Percentiles rank a stretch among this genome's conserved stretches.
These are phyloP conservation scores for Phaeosphaeriaceae sp. DNA, from an alignment of 2,329 filamentous ascomycete species.

Conservation along the genomic window DNA sequence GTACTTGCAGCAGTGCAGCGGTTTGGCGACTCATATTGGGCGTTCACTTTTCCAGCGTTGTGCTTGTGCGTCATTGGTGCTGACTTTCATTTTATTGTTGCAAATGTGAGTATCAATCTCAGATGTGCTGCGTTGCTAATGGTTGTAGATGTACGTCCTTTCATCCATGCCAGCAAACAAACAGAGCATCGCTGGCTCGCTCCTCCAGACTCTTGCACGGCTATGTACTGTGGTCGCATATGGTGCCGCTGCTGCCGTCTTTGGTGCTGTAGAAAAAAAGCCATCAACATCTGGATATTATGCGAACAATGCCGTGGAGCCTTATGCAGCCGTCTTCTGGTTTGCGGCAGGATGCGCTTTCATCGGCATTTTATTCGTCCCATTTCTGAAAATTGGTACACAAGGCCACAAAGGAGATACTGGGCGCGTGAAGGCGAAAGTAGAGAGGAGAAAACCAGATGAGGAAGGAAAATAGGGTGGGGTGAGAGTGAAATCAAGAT, in stretches of 20 bases:
- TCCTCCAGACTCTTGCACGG: slow-evolving; percentile 71
- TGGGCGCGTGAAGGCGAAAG: slow-evolving; percentile 18
- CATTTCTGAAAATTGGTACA: slow-evolving; percentile 61
- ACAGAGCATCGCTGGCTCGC: slow-evolving; percentile 70
- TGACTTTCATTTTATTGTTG: slow-evolving; percentile 73
- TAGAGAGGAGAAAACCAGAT: slow-evolving; percentile 1
- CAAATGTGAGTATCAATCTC: slow-evolving; percentile 59
- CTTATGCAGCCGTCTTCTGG: slow-evolving; percentile 61
- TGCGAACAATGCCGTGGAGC: slow-evolving; percentile 52
- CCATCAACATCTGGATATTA: slow-evolving; percentile 50
- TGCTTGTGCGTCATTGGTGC: slow-evolving; percentile 68
- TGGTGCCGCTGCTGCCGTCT: slow-evolving; percentile 67
- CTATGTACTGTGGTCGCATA: slow-evolving; percentile 66
- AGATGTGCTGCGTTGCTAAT: slow-evolving; percentile 6
- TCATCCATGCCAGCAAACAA: slow-evolving; percentile 67
- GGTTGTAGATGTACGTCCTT: slow-evolving; percentile 69
- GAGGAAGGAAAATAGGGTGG: slow-evolving; percentile 9
- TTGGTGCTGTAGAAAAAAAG: slow-evolving; percentile 52
- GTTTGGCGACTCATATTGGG: slow-evolving; percentile 66
- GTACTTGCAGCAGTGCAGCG: slow-evolving; percentile 65
- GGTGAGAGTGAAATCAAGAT: not conserved
- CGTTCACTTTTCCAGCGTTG: slow-evolving; percentile 67
- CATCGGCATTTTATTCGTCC: slow-evolving; percentile 55
- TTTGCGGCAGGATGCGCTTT: slow-evolving; percentile 55
- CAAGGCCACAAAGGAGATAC: slow-evolving; percentile 54